Percentiles rank a stretch among this genome's conserved stretches.
phyloP scores from a whole-genome alignment of 2,329 filamentous ascomycete genomes.

The Lachnellula cervina region DNA sequence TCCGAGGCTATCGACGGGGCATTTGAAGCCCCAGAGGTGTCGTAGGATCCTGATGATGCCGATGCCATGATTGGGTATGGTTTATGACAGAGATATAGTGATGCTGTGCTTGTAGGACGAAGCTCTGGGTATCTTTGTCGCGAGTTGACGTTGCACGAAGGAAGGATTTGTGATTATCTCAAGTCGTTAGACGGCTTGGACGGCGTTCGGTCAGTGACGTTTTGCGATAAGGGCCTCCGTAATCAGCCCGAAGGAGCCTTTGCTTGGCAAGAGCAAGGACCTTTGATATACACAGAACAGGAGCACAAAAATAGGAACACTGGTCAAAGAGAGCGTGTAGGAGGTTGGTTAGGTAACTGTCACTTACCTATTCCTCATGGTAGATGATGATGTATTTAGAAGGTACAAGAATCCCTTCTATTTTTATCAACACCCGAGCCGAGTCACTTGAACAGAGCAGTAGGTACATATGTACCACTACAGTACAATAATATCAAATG shows the following conservation, averaged over 20 bases:
- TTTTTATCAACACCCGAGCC: no score
- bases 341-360: no score
- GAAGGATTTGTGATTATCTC: neutral
- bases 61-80: constrained; percentile 22
- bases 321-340: no score
- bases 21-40: constrained; percentile 25
- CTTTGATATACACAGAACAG: no score
- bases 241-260: no score
- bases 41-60: constrained; percentile 24
- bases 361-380: no score
- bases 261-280: no score
- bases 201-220: neutral
- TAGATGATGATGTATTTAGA: no score
- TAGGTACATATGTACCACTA: neutral
- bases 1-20: constrained; percentile 24
- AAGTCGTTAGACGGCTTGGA: neutral
- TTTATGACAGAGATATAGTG: neutral
- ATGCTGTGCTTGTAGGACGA: neutral
- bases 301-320: no score
- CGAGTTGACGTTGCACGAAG: neutral
- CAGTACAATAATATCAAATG: no score
- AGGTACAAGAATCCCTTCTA: no score
- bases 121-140: neutral
- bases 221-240: no score
- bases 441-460: neutral